A percentile compares a stretch with the other conserved stretches of the same genome.
Evolutionary conservation across 257 asterid genomes (phyloP).

Genomic region (Solanum pimpinellifolium): DNA sequence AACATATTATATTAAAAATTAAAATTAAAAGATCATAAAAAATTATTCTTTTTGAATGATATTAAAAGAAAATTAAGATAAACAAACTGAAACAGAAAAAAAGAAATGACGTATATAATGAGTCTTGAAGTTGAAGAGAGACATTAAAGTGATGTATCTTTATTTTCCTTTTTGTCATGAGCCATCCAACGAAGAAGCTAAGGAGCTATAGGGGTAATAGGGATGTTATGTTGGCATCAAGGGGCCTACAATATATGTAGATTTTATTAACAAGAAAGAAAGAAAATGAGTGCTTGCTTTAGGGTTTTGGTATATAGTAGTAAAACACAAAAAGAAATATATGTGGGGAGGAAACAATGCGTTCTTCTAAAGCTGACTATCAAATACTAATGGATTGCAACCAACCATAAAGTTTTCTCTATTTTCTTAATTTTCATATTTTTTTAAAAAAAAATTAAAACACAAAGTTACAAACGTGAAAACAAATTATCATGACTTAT

Average conservation of each 20-base stretch:
- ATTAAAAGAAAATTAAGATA: neutral
- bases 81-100: neutral
- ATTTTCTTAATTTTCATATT: neutral
- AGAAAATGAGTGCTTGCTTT: conserved; percentile 58
- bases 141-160: neutral
- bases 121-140: conserved; percentile 1
- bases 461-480: neutral
- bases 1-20: too few relatives aligned
- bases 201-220: neutral
- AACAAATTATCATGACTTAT: neutral
- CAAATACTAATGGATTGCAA: conserved; percentile 2
- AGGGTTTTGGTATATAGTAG: conserved; percentile 28
- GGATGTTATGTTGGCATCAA: conserved; percentile 14
- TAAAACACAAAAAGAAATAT: conserved; percentile 15
- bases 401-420: neutral
- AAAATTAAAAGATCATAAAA: too few relatives aligned
- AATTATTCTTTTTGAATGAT: neutral
- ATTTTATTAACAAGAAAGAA: conserved; percentile 11
- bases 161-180: neutral
- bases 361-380: conserved; percentile 59
- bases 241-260: conserved; percentile 38
- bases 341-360: conserved; percentile 72
- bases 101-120: neutral
- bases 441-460: neutral
- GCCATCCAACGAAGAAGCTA: neutral